Evolutionary conservation across 805 yeast species (phyloP).

Genomic region (Brettanomyces nanus): DNA sequence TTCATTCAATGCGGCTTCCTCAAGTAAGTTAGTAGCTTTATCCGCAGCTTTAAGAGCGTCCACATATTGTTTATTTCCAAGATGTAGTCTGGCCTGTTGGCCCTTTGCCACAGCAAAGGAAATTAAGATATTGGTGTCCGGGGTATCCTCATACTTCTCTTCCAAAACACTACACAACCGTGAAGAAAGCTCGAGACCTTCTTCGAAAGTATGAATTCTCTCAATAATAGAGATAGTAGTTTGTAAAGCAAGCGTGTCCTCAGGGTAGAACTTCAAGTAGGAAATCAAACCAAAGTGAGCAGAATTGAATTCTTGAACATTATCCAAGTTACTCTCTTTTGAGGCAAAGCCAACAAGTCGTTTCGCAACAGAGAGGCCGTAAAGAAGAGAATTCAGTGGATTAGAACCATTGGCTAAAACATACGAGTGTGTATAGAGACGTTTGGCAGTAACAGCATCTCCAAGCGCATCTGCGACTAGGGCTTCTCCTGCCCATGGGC

Average conservation of each 20-base stretch:
- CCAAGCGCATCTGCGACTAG: slow-evolving; percentile 46
- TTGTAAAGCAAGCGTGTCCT: slow-evolving; percentile 48
- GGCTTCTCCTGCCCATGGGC: slow-evolving; percentile 86
- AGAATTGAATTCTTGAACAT: slow-evolving; percentile 56
- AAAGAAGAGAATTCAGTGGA: slow-evolving; percentile 61
- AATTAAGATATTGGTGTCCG: slow-evolving; percentile 27
- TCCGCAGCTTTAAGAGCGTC: slow-evolving; percentile 56
- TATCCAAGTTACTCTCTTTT: slow-evolving; percentile 46
- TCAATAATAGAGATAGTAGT: slow-evolving; percentile 55
- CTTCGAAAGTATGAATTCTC: slow-evolving; percentile 53
- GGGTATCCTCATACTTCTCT: slow-evolving; percentile 9
- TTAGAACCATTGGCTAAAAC: slow-evolving; percentile 68
- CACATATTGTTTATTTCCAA: slow-evolving; percentile 52
- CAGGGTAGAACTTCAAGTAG: slow-evolving; percentile 54
- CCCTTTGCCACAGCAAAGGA: slow-evolving; percentile 54
- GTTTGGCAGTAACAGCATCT: slow-evolving; percentile 39
- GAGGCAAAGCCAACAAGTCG: slow-evolving; percentile 31
- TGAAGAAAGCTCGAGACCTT: slow-evolving; percentile 41
- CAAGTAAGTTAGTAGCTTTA: slow-evolving; percentile 42
- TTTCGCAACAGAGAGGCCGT: slow-evolving; percentile 51
- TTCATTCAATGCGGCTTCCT: slow-evolving; percentile 26
- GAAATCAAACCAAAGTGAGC: slow-evolving; percentile 62
- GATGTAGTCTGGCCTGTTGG: slow-evolving; percentile 61
- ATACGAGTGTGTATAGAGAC: slow-evolving; percentile 69
- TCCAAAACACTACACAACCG: slow-evolving; percentile 37